phyloP scores from a whole-genome alignment of 2,329 filamentous ascomycete genomes.

The Penicillium paneum region DNA sequence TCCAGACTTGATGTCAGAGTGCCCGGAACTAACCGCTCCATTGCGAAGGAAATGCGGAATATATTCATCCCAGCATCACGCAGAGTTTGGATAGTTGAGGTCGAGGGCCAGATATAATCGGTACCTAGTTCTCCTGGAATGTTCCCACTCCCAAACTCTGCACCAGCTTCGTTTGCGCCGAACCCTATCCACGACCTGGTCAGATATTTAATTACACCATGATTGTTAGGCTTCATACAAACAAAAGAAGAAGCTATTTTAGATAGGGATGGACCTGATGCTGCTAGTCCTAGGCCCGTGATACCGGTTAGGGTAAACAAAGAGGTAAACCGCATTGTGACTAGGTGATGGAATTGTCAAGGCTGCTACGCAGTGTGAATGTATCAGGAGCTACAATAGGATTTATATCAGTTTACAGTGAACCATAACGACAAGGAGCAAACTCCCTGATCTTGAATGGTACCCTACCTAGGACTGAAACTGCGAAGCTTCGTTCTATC shows the following conservation, averaged over 20 bases:
- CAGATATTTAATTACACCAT: background rate
- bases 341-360: background rate
- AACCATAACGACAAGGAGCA: background rate
- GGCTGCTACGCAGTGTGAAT: background rate
- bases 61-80: slow-evolving; percentile 23
- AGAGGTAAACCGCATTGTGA: background rate
- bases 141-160: slow-evolving; percentile 14
- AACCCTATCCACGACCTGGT: slow-evolving; percentile 23
- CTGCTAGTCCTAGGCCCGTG: background rate
- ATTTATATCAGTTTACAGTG: background rate
- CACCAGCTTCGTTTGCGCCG: slow-evolving; percentile 17
- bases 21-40: slow-evolving; percentile 23
- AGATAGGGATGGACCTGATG: background rate
- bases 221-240: background rate
- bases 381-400: background rate
- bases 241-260: slow-evolving; percentile 1
- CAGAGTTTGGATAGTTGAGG: slow-evolving; percentile 20
- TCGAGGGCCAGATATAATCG: slow-evolving; percentile 24
- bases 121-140: slow-evolving; percentile 16
- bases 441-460: background rate
- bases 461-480: background rate
- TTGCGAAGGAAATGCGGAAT: slow-evolving; percentile 26
- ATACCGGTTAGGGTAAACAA: background rate
- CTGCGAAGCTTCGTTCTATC: background rate
- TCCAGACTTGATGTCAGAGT: slow-evolving; percentile 20